Base-by-base conservation (phyloP, 495 filamentous ascomycete genomes). In the Pseudomonodictys pantanalensis region DNA sequence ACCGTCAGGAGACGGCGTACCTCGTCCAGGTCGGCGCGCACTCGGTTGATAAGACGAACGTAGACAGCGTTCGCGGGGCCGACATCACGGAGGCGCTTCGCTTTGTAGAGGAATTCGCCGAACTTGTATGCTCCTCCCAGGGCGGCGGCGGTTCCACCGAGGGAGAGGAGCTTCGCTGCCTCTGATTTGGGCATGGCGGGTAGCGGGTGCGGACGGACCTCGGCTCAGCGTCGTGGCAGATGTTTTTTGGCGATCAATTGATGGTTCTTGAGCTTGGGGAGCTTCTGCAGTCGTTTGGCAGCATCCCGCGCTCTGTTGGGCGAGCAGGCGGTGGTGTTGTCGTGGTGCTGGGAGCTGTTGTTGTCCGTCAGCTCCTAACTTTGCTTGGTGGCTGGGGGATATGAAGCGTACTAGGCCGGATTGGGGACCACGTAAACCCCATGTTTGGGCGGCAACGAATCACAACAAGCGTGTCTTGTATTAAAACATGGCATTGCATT, bases 101-200 rank as follows among this genome's bases (percentile, higher is more conserved):
- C 60, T 25, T 63, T 57, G 46, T 57, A 45, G 25, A 58, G 24
- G 30, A 63, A 63, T 24, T 63, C 60, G 33, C 35, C 38, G 46
- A 63, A 29, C 30, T 63, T 63, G 60, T 63, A 63, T 44, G 60
- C 60, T 45, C 60, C 60, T 45, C 60, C 60, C 30, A 63, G 33
- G 45, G 60, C 60, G 3, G 52, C 50, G 1, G 48, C 45, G 26
- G 39, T 53, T n/a, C 50, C 53, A n/a, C 52, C 60, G 23, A 23
- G 10, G 46, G 38, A 18, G 44, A 63, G 20, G 25, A 63, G 22
- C 41, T 57, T 52, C 9, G 35, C 53, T 3, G 46, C 29, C 22
- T 63, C 48, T 32, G 24, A 9, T 47, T 63, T 63, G n/a, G 52
- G 17, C 60, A 63, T 63, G 60, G 24, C 32, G 52, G 52, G 42